These are phyloP conservation scores for Raffaelea arxii DNA, from an alignment of 2,329 filamentous ascomycete species.

Conservation along the genomic window DNA sequence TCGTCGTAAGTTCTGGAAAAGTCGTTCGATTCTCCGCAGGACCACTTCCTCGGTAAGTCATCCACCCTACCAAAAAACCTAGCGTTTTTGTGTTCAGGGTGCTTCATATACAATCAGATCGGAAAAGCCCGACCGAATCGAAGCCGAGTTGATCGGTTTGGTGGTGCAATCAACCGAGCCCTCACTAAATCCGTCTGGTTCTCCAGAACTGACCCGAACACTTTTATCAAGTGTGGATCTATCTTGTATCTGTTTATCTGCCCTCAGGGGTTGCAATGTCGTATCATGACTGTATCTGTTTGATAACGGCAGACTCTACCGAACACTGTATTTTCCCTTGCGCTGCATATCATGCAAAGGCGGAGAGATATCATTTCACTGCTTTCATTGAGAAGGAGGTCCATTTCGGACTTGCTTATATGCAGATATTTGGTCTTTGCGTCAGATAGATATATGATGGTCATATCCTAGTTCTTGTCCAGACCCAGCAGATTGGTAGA, in stretches of 20 bases:
- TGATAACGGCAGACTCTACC: background rate
- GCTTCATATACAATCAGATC: background rate
- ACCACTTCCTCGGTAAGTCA: too few relatives aligned
- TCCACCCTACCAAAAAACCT: too few relatives aligned
- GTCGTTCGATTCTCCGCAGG: background rate
- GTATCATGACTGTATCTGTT: too few relatives aligned
- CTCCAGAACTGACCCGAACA: background rate
- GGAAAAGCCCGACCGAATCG: background rate
- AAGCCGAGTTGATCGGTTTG: background rate
- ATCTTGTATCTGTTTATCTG: background rate
- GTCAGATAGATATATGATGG: background rate
- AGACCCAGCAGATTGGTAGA: background rate
- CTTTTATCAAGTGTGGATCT: background rate
- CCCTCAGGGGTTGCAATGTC: too few relatives aligned
- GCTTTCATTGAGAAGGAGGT: too few relatives aligned
- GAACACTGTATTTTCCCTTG: background rate
- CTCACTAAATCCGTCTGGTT: background rate
- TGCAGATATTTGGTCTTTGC: too few relatives aligned
- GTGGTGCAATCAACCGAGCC: background rate
- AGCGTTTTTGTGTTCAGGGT: too few relatives aligned
- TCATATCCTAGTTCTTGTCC: background rate
- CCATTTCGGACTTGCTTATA: too few relatives aligned
- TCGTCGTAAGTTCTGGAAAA: background rate
- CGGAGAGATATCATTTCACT: too few relatives aligned
- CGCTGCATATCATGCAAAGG: background rate